Percentiles rank a stretch among this genome's conserved stretches.
Conservation (phyloP, 2,329 filamentous ascomycete species). For the Aspergillus sergii region DNA sequence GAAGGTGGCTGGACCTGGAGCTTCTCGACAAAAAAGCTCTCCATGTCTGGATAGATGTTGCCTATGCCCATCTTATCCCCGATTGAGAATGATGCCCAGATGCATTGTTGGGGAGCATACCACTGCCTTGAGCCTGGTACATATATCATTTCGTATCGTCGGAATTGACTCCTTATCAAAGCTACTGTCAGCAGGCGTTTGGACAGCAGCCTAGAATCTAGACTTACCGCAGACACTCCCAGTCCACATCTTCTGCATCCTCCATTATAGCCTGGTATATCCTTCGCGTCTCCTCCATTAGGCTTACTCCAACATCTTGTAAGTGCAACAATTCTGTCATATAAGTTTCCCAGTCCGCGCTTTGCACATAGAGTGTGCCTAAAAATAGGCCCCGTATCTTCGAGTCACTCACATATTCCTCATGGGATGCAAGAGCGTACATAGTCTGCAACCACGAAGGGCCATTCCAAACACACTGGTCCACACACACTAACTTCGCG, state of each 20-base stretch:
- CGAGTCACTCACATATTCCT: neutral
- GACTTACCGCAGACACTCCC: neutral
- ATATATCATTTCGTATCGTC: neutral
- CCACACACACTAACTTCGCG: neutral
- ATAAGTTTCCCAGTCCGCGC: neutral
- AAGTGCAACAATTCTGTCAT: neutral
- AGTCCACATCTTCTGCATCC: neutral
- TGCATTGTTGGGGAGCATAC: neutral
- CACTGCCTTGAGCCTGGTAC: neutral
- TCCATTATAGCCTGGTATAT: neutral
- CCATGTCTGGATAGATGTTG: constrained; percentile 1
- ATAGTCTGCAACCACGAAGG: neutral
- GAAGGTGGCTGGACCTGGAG: neutral
- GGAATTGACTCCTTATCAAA: neutral
- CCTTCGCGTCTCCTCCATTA: neutral
- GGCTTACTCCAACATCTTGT: neutral
- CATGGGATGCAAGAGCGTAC: neutral
- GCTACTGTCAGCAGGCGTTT: neutral
- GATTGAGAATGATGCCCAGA: neutral
- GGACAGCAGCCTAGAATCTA: neutral
- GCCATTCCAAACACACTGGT: neutral
- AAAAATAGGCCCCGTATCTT: neutral
- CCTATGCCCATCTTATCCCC: constrained; percentile 1
- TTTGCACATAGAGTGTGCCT: neutral
- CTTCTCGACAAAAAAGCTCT: neutral